phyloP scores from a whole-genome alignment of 805 yeast species.

The Lachancea mirantina region DNA sequence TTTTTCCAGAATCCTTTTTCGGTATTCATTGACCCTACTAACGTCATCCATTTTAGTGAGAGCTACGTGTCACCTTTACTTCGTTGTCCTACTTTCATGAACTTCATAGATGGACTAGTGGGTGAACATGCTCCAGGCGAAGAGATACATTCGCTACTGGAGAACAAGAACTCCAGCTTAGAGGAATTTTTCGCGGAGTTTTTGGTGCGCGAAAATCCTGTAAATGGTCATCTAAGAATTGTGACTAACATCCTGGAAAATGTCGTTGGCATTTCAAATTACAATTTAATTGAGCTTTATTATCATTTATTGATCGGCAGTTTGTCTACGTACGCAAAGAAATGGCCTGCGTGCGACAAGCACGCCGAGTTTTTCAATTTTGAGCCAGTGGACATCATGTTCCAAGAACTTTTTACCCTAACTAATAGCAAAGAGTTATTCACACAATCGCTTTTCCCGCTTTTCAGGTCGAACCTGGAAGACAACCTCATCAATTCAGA shows the following conservation, averaged over 20 bases:
- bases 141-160: conserved; percentile 22
- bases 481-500: conserved; percentile 29
- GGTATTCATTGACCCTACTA: conserved; percentile 30
- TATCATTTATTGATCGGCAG: conserved; percentile 23
- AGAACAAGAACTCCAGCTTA: conserved; percentile 20
- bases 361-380: conserved; percentile 18
- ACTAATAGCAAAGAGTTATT: conserved; percentile 28
- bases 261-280: conserved; percentile 20
- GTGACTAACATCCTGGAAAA: conserved; percentile 23
- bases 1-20: conserved; percentile 31
- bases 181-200: conserved; percentile 30
- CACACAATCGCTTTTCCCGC: conserved; percentile 29
- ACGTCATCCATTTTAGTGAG: conserved; percentile 24
- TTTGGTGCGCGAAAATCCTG: conserved; percentile 30
- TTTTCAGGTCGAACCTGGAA: conserved; percentile 25
- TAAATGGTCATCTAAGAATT: conserved; percentile 26
- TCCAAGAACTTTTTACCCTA: conserved; percentile 29
- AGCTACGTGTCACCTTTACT: conserved; percentile 21
- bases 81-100: conserved; percentile 31
- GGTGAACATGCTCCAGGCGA: conserved; percentile 21
- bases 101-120: conserved; percentile 27
- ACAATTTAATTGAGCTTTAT: conserved; percentile 28
- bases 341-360: conserved; percentile 23
- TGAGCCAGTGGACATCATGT: conserved; percentile 28
- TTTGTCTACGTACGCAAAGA: conserved; percentile 16